Evolutionary conservation across 2,329 filamentous ascomycete genomes (phyloP).

Genomic region (Alternaria postmessia): DNA sequence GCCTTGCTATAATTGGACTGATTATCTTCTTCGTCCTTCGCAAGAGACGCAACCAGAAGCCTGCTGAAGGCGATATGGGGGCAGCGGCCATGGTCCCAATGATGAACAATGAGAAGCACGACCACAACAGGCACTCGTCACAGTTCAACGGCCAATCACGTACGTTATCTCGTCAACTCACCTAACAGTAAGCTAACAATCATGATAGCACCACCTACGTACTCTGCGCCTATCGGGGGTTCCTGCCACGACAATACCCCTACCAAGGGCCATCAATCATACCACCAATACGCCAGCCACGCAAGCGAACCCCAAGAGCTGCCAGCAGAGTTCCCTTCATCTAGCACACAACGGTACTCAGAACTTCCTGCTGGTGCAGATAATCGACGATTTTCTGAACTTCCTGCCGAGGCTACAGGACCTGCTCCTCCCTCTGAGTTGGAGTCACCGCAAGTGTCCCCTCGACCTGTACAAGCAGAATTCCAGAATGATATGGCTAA

Average conservation of each 20-base stretch:
- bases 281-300: slow-evolving; percentile 28
- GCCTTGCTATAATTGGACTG: slow-evolving; percentile 32
- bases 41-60: slow-evolving; percentile 21
- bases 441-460: slow-evolving; percentile 31
- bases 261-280: slow-evolving; percentile 20
- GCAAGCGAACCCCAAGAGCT: slow-evolving; percentile 29
- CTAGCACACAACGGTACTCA: slow-evolving; percentile 22
- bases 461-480: slow-evolving; percentile 21
- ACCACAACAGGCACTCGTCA: slow-evolving; percentile 12
- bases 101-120: slow-evolving; percentile 23
- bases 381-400: slow-evolving; percentile 28
- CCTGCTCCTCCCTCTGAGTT: slow-evolving; percentile 21
- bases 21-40: slow-evolving; percentile 36
- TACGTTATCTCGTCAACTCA: slow-evolving; percentile 14
- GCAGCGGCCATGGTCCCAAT: slow-evolving; percentile 21
- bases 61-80: slow-evolving; percentile 7
- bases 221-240: slow-evolving; percentile 31
- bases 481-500: slow-evolving; percentile 23
- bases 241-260: slow-evolving; percentile 21
- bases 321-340: slow-evolving; percentile 18
- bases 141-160: slow-evolving; percentile 33
- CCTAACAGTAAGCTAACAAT: slow-evolving; percentile 12
- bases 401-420: slow-evolving; percentile 22
- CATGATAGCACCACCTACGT: slow-evolving; percentile 36
- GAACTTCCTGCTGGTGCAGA: slow-evolving; percentile 34